Evolutionary conservation across 345 rosid genomes (phyloP), one percentile per base, ranked within the genome.

Genomic region (Luvunga scandens): DNA sequence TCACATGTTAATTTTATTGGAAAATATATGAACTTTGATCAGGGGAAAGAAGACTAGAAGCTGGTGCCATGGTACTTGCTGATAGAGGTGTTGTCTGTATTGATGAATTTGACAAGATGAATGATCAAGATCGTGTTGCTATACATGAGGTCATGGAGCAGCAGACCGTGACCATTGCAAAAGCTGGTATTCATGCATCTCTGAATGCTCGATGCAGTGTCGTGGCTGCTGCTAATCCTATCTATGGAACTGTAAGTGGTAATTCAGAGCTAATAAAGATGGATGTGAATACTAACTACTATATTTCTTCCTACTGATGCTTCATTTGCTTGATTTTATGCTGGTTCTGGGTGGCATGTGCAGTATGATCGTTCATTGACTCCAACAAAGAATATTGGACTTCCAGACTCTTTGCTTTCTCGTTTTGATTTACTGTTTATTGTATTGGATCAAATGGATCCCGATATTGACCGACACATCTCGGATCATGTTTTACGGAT

Each of bases 91-190:
- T 94, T 68, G 98, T 96, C 68, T 96, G 98, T 80, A 96, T 96
- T 78, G 99, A 94, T 61, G 99, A 96, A 88, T 96, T 96, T 81
- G 99, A 96, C 88, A 96, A 96, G 90, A 96, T 96, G 99, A 94
- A 91, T 80, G 99, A 96, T 81, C 95, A 88, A 86, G 99, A 96
- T 88, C 94, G 99, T 81, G 98, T 94, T 85, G 98, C 99, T 21
- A 96, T 96, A 80, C 99, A 96, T 72, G 99, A 96, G 84, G 99
- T 96, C 75, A 96, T 96, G 99, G 99, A 96, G 87, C 99, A 96
- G 84, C 99, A 96, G 86, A 96, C 99, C 22, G 99, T 96, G 80
- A 96, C 98, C 36, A 96, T 94, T 78, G 99, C 99, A 65, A 96
- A 96, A 89, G 99, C 99, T 48, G 99, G 99, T 71, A 96, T 96